Percentiles rank a stretch among this genome's conserved stretches.
phyloP scores from a whole-genome alignment of 2,329 filamentous ascomycete genomes.

The Plectosphaerella cucumerina region DNA sequence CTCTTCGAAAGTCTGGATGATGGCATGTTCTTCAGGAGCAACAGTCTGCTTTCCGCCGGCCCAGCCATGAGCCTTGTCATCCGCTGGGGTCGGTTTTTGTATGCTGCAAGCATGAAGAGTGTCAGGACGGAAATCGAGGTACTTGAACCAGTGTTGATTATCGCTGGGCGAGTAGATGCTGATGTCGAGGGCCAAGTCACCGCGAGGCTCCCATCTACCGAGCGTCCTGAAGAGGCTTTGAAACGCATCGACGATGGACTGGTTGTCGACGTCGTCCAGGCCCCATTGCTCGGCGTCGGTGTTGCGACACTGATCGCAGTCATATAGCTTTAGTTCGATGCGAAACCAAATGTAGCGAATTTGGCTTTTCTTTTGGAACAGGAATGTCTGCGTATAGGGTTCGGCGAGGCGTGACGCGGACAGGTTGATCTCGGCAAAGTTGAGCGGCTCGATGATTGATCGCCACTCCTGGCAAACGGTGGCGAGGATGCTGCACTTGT shows the following conservation, averaged over 20 bases:
- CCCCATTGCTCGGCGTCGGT: constrained; percentile 9
- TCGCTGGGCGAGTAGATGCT: constrained; percentile 32
- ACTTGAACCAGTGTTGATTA: constrained; percentile 29
- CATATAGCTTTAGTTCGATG: constrained; percentile 20
- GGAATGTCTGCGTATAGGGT: constrained; percentile 13
- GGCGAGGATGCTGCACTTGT: constrained; percentile 13
- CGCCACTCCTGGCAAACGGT: constrained; percentile 17
- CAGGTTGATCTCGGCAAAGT: constrained; percentile 20
- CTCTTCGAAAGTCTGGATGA: constrained; percentile 17
- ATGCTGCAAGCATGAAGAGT: constrained; percentile 6
- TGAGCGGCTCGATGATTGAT: constrained; percentile 17
- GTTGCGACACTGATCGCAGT: constrained; percentile 13
- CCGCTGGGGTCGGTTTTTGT: constrained; percentile 14
- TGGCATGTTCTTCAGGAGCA: constrained; percentile 13
- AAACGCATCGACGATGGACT: constrained; percentile 21
- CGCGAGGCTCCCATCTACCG: constrained; percentile 24
- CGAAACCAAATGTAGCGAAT: constrained; percentile 23
- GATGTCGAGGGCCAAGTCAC: constrained; percentile 29
- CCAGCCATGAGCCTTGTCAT: constrained; percentile 24
- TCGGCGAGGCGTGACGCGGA: constrained; percentile 16
- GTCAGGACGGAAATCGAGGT: constrained; percentile 20
- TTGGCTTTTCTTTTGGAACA: constrained; percentile 15
- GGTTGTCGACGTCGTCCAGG: constrained; percentile 17
- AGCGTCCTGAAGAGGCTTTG: constrained; percentile 23
- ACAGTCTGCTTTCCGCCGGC: constrained; percentile 16